These are phyloP conservation scores for Aleurites moluccanus DNA, from an alignment of 441 rosid genomes.

Conservation along the genomic window DNA sequence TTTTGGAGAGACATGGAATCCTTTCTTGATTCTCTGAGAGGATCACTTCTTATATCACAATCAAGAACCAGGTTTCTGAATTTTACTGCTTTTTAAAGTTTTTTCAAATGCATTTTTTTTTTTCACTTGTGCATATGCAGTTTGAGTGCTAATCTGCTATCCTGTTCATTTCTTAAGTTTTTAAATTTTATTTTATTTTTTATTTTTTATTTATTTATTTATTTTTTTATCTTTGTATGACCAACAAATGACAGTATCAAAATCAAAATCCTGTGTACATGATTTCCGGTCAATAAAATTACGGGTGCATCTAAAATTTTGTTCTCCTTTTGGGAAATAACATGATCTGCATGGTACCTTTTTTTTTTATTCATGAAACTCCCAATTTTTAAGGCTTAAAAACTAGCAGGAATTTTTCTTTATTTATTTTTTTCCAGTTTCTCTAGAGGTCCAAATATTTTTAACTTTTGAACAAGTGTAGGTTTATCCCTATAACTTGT, in stretches of 20 bases:
- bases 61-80: slow-evolving; percentile 66
- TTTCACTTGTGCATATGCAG: too few relatives aligned
- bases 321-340: background rate
- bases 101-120: background rate
- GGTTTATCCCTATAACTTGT: background rate
- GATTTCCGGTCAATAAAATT: background rate
- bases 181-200: too few relatives aligned
- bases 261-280: background rate
- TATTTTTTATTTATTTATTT: too few relatives aligned
- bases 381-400: background rate
- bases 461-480: background rate
- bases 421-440: too few relatives aligned
- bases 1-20: slow-evolving; percentile 65
- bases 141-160: background rate
- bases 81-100: slow-evolving; percentile 17
- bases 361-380: background rate
- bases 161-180: background rate
- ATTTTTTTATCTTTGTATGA: background rate
- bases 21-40: slow-evolving; percentile 52
- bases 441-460: background rate
- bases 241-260: background rate
- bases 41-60: slow-evolving; percentile 43
- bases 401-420: background rate
- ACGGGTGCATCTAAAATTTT: background rate
- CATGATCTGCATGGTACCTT: background rate